These are phyloP conservation scores for Hsuehochloa calcarea DNA, from an alignment of 176 grass and related monocot genomes.

Conservation along the genomic window DNA sequence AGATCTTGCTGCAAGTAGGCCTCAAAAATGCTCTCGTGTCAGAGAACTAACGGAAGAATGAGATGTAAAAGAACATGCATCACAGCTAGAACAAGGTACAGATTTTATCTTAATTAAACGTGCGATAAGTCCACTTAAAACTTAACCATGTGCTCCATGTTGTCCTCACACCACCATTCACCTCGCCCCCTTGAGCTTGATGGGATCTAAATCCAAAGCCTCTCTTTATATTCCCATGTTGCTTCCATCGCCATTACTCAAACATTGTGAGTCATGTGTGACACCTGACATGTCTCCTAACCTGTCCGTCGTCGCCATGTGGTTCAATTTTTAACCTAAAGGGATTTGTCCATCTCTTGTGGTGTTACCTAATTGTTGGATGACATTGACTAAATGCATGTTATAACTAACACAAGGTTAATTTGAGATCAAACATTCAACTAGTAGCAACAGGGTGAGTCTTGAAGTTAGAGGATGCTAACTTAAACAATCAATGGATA, in stretches of 20 bases:
- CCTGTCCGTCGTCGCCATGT: conserved; percentile 38
- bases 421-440: conserved; percentile 3
- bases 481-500: background rate
- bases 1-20: conserved; percentile 52
- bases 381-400: conserved; percentile 30
- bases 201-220: conserved; percentile 71
- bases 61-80: conserved; percentile 90
- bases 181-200: conserved; percentile 37
- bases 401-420: conserved; percentile 4
- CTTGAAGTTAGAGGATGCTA: background rate
- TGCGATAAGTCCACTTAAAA: conserved; percentile 32
- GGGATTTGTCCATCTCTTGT: conserved; percentile 25
- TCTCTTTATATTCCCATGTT: conserved; percentile 57
- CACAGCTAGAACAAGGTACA: conserved; percentile 62
- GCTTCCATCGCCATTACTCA: conserved; percentile 58
- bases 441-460: background rate
- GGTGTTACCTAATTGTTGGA: conserved; percentile 10
- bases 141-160: conserved; percentile 61
- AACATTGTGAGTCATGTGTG: conserved; percentile 57
- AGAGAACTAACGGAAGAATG: conserved; percentile 66
- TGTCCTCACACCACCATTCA: conserved; percentile 35
- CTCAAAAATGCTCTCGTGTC: conserved; percentile 54
- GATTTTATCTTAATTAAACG: conserved; percentile 43
- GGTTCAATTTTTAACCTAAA: conserved; percentile 42
- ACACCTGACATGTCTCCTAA: conserved; percentile 71